Percentiles rank a stretch among this genome's conserved stretches.
Evolutionary conservation across 1,284 basidiomycete genomes (phyloP).

Genomic region (Pseudozyma tsukubaensis): DNA sequence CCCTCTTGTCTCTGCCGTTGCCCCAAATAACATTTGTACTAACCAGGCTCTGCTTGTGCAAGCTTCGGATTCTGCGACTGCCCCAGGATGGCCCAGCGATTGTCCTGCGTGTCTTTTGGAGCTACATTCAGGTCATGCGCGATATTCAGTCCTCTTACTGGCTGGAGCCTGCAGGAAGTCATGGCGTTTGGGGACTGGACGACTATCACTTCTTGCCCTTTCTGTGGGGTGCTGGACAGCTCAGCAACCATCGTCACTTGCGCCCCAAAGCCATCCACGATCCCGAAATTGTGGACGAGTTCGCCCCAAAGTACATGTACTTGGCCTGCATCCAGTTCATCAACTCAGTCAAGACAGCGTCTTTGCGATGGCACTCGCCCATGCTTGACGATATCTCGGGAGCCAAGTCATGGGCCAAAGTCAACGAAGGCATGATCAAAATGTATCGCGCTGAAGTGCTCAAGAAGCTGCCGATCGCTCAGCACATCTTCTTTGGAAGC

Average conservation of each 20-base stretch:
- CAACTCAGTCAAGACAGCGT: conserved; percentile 93
- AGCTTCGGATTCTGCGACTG: conserved; percentile 75
- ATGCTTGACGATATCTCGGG: conserved; percentile 99
- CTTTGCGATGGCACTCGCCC: conserved; percentile 96
- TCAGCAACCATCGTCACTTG: conserved; percentile 87
- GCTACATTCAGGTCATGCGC: conserved; percentile 77
- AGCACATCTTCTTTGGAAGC: conserved; percentile 94
- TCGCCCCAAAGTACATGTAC: conserved; percentile 93
- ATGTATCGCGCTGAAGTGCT: conserved; percentile 97
- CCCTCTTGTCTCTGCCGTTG: not conserved
- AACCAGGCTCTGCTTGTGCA: conserved; percentile 72
- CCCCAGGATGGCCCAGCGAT: conserved; percentile 80
- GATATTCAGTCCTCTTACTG: conserved; percentile 92
- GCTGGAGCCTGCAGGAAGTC: conserved; percentile 96
- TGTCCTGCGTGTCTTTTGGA: conserved; percentile 89
- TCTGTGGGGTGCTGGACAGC: conserved; percentile 85
- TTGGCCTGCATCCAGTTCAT: conserved; percentile 96
- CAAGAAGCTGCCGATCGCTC: conserved; percentile 92
- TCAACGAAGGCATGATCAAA: conserved; percentile 97
- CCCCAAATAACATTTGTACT: not conserved
- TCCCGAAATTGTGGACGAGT: conserved; percentile 90
- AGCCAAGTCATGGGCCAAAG: conserved; percentile 96
- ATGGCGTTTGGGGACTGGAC: conserved; percentile 98
- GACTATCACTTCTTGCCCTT: conserved; percentile 98
- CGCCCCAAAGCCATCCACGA: conserved; percentile 93